phyloP scores from a whole-genome alignment of 768 basidiomycete genomes.

The Psilocybe azurescens region DNA sequence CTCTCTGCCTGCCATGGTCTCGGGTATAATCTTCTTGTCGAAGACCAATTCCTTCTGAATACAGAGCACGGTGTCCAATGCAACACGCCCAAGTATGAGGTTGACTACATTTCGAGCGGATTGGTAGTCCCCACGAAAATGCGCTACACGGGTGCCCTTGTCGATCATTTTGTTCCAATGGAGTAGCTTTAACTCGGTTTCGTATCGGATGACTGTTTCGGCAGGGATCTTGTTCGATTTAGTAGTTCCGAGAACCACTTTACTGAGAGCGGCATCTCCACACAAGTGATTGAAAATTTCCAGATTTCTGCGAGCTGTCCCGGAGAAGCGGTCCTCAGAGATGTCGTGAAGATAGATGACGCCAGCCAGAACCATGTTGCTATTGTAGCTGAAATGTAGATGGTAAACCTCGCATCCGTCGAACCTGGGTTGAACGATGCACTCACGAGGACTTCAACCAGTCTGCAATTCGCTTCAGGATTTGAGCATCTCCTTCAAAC shows the following conservation, averaged over 20 bases:
- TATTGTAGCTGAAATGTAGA: too few species aligned
- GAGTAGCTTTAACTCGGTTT: not conserved
- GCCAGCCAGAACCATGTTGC: constrained; percentile 6
- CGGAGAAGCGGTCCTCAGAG: not conserved
- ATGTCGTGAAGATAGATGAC: too few species aligned
- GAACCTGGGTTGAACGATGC: not conserved
- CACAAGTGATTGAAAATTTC: constrained; percentile 8
- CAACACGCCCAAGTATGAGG: not conserved
- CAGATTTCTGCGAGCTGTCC: constrained; percentile 1
- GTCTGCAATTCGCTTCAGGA: not conserved
- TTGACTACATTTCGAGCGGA: not conserved
- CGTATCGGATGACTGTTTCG: not conserved
- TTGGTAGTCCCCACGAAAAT: not conserved
- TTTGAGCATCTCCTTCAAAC: not conserved
- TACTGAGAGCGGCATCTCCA: not conserved
- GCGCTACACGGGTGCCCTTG: not conserved
- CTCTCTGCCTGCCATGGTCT: constrained; percentile 1
- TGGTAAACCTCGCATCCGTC: not conserved
- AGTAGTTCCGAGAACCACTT: constrained; percentile 1
- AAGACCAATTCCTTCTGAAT: not conserved
- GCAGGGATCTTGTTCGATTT: not conserved
- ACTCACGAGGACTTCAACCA: not conserved
- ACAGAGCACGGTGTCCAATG: not conserved
- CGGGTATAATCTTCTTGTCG: constrained; percentile 1
- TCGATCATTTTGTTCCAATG: constrained; percentile 1